Percentiles rank a stretch among this genome's conserved stretches.
Conservation (phyloP, 768 basidiomycete genomes). For the Pleurotus giganteus region DNA sequence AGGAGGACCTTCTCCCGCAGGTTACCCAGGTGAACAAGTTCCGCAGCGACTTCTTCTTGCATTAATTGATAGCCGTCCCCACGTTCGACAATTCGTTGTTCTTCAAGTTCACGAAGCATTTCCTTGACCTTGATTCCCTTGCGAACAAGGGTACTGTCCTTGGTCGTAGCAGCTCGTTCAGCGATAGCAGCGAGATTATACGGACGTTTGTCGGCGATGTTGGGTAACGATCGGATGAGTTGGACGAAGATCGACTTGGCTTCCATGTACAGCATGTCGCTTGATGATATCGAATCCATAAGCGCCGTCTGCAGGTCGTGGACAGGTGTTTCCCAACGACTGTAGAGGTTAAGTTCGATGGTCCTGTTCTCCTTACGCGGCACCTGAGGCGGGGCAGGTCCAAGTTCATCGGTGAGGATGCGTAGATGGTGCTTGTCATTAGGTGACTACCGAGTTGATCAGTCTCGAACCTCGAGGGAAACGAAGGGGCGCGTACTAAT, state of each 20-base stretch:
- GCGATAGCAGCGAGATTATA: slow-evolving; percentile 88
- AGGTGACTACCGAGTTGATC: slow-evolving; percentile 63
- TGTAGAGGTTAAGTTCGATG: slow-evolving; percentile 88
- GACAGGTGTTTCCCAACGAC: slow-evolving; percentile 98
- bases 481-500: slow-evolving; percentile 51
- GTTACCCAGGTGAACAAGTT: slow-evolving; percentile 95
- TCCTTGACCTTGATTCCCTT: slow-evolving; percentile 99
- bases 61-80: slow-evolving; percentile 88
- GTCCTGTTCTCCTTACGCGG: slow-evolving; percentile 97
- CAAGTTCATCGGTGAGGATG: slow-evolving; percentile 94
- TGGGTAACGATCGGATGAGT: slow-evolving; percentile 91
- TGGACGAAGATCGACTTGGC: slow-evolving; percentile 99
- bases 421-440: slow-evolving; percentile 98
- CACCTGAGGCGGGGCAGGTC: slow-evolving; percentile 89
- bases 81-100: slow-evolving; percentile 80
- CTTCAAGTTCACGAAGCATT: slow-evolving; percentile 95
- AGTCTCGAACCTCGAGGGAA: slow-evolving; percentile 6
- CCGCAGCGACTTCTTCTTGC: slow-evolving; percentile 95
- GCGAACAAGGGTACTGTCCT: slow-evolving; percentile 92
- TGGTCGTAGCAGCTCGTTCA: slow-evolving; percentile 94
- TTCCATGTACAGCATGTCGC: slow-evolving; percentile 99
- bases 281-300: slow-evolving; percentile 95
- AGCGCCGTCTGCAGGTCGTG: slow-evolving; percentile 96
- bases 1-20: slow-evolving; percentile 91
- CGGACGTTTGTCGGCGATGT: slow-evolving; percentile 78